These are phyloP conservation scores for Strobilomyces confusus DNA, from an alignment of 768 basidiomycete genomes.

Conservation along the genomic window DNA sequence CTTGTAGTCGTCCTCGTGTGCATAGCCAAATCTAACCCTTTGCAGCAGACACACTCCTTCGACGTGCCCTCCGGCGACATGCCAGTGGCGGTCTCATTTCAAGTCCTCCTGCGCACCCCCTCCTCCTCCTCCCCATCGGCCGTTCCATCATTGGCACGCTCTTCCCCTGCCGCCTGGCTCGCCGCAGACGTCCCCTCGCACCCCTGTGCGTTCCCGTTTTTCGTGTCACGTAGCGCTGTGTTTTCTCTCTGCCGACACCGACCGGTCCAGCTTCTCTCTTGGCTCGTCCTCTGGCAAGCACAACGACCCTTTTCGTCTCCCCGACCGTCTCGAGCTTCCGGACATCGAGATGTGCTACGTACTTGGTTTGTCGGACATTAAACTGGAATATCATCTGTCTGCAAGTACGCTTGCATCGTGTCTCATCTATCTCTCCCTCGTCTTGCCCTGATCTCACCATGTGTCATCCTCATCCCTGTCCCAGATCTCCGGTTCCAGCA, in stretches of 20 bases:
- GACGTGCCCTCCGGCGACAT: constrained; percentile 5
- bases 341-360: background rate
- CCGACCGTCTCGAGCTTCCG: background rate
- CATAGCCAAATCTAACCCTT: background rate
- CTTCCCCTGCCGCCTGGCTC: background rate
- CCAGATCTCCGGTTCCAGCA: constrained; percentile 17
- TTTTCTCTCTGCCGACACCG: background rate
- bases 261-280: constrained; percentile 12
- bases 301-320: background rate
- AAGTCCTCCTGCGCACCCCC: too few relatives aligned
- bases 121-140: background rate
- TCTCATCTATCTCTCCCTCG: background rate
- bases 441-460: constrained; percentile 10
- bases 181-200: background rate
- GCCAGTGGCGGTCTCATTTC: background rate
- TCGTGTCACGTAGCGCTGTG: background rate
- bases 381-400: constrained; percentile 7
- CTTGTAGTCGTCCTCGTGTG: constrained; percentile 1
- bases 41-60: background rate
- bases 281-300: background rate
- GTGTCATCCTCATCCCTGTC: constrained; percentile 7
- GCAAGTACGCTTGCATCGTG: constrained; percentile 10
- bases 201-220: background rate
- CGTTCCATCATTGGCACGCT: constrained; percentile 3
- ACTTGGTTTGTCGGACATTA: constrained; percentile 22